A percentile compares a stretch with the other conserved stretches of the same genome.
phyloP scores from a whole-genome alignment of 805 yeast species.

The Tetrapisispora phaffii region DNA sequence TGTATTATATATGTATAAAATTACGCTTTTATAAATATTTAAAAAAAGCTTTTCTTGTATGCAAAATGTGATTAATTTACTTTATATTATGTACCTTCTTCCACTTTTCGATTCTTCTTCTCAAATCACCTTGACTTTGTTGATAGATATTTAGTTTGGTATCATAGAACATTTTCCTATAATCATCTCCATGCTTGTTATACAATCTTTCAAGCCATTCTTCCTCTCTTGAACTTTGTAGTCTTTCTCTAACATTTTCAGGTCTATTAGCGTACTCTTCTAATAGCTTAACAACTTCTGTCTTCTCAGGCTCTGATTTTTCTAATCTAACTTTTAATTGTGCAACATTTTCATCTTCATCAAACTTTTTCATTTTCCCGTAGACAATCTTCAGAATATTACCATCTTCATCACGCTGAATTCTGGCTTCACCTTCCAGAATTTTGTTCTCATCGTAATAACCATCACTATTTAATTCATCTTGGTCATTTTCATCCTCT shows the following conservation, averaged over 20 bases:
- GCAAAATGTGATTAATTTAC: slow-evolving; percentile 6
- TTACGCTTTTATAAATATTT: not conserved
- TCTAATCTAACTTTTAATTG: slow-evolving; percentile 16
- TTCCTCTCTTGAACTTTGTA: slow-evolving; percentile 60
- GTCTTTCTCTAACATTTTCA: slow-evolving; percentile 38
- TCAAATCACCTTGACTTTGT: slow-evolving; percentile 76
- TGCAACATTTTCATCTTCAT: slow-evolving; percentile 29
- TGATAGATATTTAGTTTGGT: slow-evolving; percentile 72
- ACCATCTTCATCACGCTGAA: slow-evolving; percentile 60
- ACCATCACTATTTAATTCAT: slow-evolving; percentile 19
- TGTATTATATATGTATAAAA: not conserved
- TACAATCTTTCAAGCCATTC: slow-evolving; percentile 59
- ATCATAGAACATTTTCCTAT: slow-evolving; percentile 87
- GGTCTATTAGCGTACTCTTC: slow-evolving; percentile 47
- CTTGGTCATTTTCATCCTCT: slow-evolving; percentile 11
- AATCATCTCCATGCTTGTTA: slow-evolving; percentile 80
- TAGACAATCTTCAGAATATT: slow-evolving; percentile 57
- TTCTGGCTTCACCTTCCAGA: slow-evolving; percentile 70
- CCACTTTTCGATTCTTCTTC: slow-evolving; percentile 64
- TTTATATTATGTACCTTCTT: slow-evolving; percentile 37
- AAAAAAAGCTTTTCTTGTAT: too few species aligned
- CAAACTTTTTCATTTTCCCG: slow-evolving; percentile 46
- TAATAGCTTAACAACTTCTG: slow-evolving; percentile 59
- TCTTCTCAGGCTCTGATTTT: slow-evolving; percentile 23
- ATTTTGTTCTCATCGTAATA: slow-evolving; percentile 43